Percentiles rank a stretch among this genome's conserved stretches.
phyloP scores from a whole-genome alignment of 495 filamentous ascomycete species.

The Hypoxylon rickii region DNA sequence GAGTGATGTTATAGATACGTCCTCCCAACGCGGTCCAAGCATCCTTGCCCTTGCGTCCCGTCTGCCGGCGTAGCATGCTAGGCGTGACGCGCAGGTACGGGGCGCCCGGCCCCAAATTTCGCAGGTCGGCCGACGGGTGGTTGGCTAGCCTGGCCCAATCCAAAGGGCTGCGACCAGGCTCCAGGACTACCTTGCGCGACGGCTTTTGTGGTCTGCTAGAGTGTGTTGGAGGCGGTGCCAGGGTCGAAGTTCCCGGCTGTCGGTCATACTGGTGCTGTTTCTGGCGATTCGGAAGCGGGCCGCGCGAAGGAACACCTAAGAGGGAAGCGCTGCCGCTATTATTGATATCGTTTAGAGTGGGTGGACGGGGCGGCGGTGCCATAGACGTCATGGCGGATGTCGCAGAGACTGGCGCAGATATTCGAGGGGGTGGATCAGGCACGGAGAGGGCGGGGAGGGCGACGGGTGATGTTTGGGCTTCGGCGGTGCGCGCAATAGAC shows the following conservation, averaged over 20 bases:
- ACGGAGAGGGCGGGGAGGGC: slow-evolving; percentile 23
- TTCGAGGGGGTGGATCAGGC: slow-evolving; percentile 24
- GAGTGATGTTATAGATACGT: slow-evolving; percentile 89
- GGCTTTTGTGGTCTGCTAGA: slow-evolving; percentile 52
- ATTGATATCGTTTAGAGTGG: slow-evolving; percentile 19
- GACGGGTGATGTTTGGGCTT: slow-evolving; percentile 21
- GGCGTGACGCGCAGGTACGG: slow-evolving; percentile 71
- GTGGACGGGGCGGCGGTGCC: slow-evolving; percentile 35
- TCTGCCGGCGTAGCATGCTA: slow-evolving; percentile 71
- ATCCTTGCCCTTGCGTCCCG: slow-evolving; percentile 77
- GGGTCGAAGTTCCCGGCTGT: slow-evolving; percentile 42
- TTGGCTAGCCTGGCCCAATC: slow-evolving; percentile 86
- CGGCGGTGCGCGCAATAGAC: slow-evolving; percentile 31
- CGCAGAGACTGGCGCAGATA: slow-evolving; percentile 11
- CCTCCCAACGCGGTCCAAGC: slow-evolving; percentile 89
- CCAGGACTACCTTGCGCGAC: slow-evolving; percentile 66
- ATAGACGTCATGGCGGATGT: slow-evolving; percentile 26
- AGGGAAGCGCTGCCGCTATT: slow-evolving; percentile 21
- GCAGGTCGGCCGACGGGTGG: slow-evolving; percentile 69
- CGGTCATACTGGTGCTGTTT: slow-evolving; percentile 39
- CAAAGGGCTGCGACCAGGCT: slow-evolving; percentile 87
- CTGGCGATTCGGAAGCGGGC: slow-evolving; percentile 32
- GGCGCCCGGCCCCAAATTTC: slow-evolving; percentile 52
- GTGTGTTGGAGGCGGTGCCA: slow-evolving; percentile 54
- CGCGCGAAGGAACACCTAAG: slow-evolving; percentile 23